Evolutionary conservation across 1,284 basidiomycete genomes (phyloP), one percentile per base, ranked within the genome.

Genomic region (Lignosus rhinocerotis): DNA sequence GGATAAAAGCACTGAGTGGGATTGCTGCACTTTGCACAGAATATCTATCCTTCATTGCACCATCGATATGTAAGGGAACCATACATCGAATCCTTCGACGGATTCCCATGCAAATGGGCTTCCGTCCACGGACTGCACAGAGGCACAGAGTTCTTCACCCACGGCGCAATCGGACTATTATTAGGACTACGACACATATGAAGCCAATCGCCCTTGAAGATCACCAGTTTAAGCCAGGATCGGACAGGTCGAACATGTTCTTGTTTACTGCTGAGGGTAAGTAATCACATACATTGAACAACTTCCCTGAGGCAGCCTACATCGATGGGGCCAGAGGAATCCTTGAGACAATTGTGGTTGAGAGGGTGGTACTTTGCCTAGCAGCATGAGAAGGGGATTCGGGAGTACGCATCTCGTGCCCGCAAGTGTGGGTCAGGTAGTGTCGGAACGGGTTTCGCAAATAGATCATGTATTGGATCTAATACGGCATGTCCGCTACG

Each of bases 41-140:
- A 10, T 39, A 34, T 30, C 30, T 14, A 36, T 36, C 17, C 17
- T 21, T 31, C 42, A 36, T 53, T 43, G 43, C 39, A 16, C 30
- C 16, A 42, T 44, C 17, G 31, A 11, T 48, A 39, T 17, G 44
- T 16, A 31, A 31, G 21, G 39, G 11, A 45, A 36, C 25, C 17
- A 38, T n/a, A 32, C 19, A 31, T 17, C 19, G 33, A 43, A 12
- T 32, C 52, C 58, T 52, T 55, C 39, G 60, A 57, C 57, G 53
- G 57, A 49, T 61, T 64, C 62, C 60, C 62, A 64, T 64, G 58
- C 3, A 30, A 21, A 14, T 21, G 45, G 38, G 31, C 34, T 47
- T 53, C 57, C 50, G 45, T 38, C 5, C 33, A 51, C 45, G 30
- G 30, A 41, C 32, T 30, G 36, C 12, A 32, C 51, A 53, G 14